A percentile compares a stretch with the other conserved stretches of the same genome.
Evolutionary conservation across 768 basidiomycete species (phyloP).

Genomic region (Cystobasidium tubakii): DNA sequence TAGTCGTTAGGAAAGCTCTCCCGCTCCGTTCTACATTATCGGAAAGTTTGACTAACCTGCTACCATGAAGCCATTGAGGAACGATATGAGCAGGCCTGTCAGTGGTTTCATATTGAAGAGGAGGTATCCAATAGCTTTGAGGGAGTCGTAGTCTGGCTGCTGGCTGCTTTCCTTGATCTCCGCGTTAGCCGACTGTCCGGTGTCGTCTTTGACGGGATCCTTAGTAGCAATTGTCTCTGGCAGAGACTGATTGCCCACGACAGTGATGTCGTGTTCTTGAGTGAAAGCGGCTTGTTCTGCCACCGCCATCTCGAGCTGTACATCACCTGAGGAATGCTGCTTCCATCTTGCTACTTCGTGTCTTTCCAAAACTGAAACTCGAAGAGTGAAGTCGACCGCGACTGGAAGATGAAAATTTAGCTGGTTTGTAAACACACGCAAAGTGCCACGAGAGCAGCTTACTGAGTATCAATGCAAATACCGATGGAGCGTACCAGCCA

Average conservation of each 20-base stretch:
- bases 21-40: no score
- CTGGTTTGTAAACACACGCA: neutral
- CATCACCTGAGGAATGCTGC: neutral
- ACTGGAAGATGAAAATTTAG: neutral
- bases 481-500: slow-evolving; percentile 34
- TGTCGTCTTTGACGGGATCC: neutral
- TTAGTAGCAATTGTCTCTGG: neutral
- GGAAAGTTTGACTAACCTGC: neutral
- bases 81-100: slow-evolving; percentile 10
- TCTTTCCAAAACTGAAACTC: slow-evolving; percentile 19
- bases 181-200: neutral
- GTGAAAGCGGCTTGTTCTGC: slow-evolving; percentile 7
- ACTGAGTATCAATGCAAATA: slow-evolving; percentile 32
- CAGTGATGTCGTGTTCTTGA: neutral
- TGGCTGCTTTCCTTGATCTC: neutral
- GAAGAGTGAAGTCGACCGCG: slow-evolving; percentile 19
- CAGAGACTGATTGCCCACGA: neutral
- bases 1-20: no score
- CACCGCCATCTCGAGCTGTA: neutral
- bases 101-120: slow-evolving; percentile 13
- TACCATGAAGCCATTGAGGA: slow-evolving; percentile 28
- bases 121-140: slow-evolving; percentile 25
- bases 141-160: neutral
- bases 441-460: neutral
- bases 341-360: slow-evolving; percentile 17